Conservation (phyloP, 495 filamentous ascomycete genomes). For the Penicillium simplicissimum region DNA sequence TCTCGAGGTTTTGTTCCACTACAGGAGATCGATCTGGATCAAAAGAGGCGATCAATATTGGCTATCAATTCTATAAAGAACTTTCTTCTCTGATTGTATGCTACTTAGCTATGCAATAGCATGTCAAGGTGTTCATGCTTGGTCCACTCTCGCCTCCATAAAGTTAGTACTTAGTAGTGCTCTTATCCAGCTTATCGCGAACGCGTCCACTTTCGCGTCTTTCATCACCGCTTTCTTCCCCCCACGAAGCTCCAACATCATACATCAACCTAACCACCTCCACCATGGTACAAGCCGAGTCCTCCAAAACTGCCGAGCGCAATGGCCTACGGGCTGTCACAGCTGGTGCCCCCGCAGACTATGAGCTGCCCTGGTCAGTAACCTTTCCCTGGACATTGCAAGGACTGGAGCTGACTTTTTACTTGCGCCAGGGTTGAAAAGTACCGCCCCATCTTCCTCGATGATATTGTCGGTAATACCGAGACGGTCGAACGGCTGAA, state of each 20-base stretch:
- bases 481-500: slow-evolving; percentile 97
- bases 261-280: background rate
- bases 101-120: background rate
- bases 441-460: slow-evolving; percentile 89
- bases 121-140: background rate
- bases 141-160: background rate
- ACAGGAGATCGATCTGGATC: too few relatives aligned
- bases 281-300: slow-evolving; percentile 63
- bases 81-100: too few relatives aligned
- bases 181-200: slow-evolving; percentile 24
- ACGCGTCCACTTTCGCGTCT: slow-evolving; percentile 39
- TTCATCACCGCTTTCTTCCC: slow-evolving; percentile 8
- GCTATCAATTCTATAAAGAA: too few relatives aligned
- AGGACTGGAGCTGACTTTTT: slow-evolving; percentile 16
- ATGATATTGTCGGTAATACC: slow-evolving; percentile 96
- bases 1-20: background rate
- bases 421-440: slow-evolving; percentile 84
- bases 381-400: slow-evolving; percentile 9
- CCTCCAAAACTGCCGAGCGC: slow-evolving; percentile 71
- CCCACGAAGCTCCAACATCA: background rate
- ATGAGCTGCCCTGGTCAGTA: slow-evolving; percentile 88
- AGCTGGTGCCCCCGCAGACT: slow-evolving; percentile 61
- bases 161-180: background rate
- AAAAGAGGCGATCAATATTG: too few relatives aligned
- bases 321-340: slow-evolving; percentile 65